Conservation (phyloP, 148 eudicot genomes). For the Diospyros lotus region DNA sequence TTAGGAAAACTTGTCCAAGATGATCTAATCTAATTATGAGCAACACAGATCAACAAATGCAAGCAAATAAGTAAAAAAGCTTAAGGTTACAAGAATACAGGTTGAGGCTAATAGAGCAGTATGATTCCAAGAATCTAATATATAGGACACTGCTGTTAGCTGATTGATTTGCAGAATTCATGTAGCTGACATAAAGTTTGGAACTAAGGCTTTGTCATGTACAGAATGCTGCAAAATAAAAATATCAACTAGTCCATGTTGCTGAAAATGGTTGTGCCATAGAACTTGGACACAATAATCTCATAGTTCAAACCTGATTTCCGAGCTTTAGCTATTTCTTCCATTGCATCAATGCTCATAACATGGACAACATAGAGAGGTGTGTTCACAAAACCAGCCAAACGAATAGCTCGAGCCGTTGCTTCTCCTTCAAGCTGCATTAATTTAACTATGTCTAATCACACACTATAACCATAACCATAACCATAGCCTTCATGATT, state of each 20-base stretch:
- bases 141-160: neutral
- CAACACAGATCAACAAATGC: neutral
- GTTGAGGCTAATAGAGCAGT: neutral
- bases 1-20: neutral
- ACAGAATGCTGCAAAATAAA: neutral
- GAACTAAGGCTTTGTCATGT: neutral
- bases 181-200: neutral
- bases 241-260: neutral
- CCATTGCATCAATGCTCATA: slow-evolving; percentile 98
- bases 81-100: neutral
- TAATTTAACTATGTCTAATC: neutral
- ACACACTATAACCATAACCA: too few species aligned
- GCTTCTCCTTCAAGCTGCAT: slow-evolving; percentile 97
- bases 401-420: slow-evolving; percentile 87
- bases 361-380: slow-evolving; percentile 96
- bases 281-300: neutral
- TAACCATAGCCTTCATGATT: too few species aligned
- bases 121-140: neutral
- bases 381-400: slow-evolving; percentile 84
- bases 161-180: neutral
- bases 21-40: neutral
- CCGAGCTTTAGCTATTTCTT: slow-evolving; percentile 89
- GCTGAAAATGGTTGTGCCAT: neutral
- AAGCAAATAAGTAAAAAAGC: neutral
- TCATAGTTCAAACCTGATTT: slow-evolving; percentile 56